phyloP scores from a whole-genome alignment of 371 early-diverging fungal genomes.

The Mortierella sp. region DNA sequence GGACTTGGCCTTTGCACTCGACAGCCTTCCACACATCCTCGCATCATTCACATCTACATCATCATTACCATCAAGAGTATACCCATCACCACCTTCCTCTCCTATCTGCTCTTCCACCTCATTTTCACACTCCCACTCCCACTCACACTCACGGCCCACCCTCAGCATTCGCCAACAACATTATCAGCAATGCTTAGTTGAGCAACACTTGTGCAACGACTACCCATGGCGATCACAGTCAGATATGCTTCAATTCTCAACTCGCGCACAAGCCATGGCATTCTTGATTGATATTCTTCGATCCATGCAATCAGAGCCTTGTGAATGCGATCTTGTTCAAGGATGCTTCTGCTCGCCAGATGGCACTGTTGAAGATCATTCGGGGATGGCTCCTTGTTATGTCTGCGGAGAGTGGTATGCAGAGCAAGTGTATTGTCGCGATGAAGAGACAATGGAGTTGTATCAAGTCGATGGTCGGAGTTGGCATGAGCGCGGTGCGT shows the following conservation, averaged over 20 bases:
- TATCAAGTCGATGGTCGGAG: conserved; percentile 30
- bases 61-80: not conserved
- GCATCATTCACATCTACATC: conserved; percentile 8
- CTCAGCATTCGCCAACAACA: conserved; percentile 5
- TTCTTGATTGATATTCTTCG: conserved; percentile 41
- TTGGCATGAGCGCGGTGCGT: conserved; percentile 44
- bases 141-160: not conserved
- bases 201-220: conserved; percentile 14
- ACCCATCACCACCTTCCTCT: conserved; percentile 21
- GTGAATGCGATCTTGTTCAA: conserved; percentile 42
- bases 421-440: conserved; percentile 28
- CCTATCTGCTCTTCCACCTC: conserved; percentile 10
- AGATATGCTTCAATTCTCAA: conserved; percentile 35
- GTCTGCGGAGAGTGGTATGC: conserved; percentile 54
- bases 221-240: conserved; percentile 5
- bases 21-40: conserved; percentile 37
- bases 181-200: conserved; percentile 17
- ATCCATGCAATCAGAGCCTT: conserved; percentile 37
- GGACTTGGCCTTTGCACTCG: conserved; percentile 48
- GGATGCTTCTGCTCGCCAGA: conserved; percentile 45
- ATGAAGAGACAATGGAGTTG: conserved; percentile 22
- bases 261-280: conserved; percentile 51
- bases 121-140: conserved; percentile 5
- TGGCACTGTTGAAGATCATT: conserved; percentile 40
- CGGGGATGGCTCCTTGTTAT: conserved; percentile 44